Base-by-base conservation (phyloP, 345 rosid species). In the Microthlaspi erraticum region DNA sequence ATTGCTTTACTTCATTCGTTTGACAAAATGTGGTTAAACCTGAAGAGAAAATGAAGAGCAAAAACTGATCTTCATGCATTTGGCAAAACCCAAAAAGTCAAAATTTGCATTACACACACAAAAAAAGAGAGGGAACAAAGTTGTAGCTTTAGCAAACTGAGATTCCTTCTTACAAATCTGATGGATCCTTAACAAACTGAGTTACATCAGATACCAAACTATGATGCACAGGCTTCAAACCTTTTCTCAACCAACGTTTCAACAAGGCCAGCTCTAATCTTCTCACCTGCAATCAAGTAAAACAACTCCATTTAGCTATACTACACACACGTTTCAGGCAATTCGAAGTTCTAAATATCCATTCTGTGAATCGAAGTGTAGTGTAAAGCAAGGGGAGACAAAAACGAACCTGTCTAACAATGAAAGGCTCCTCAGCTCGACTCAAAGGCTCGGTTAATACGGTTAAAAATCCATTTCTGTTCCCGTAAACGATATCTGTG, bases 401-500 rank as follows among this genome's bases (percentile, higher is more conserved):
- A 42, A 74, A 51, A 82, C 87, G 17, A 60, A 94, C 97, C 99
- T 88, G 99, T 78, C 88, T 83, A 78, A 92, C 99, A 56, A 95
- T 85, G 81, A 86, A 90, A 53, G 97, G 98, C 79, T 95, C 99
- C 80, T 87, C 87, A 33, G 81, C 74, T 58, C 83, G 83, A 80
- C 89, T 88, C 53, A 95, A 63, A 7, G 99, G 99, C 74, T 83
- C 88, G 6, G 92, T 87, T 54, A 94, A 77, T 39, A 92, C 70
- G 3, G 99, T 95, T 52, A 92, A 72, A 80, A 87, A 88, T 19
- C 93, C 93, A 70, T 90, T 92, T 74, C 92, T 83, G 64, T 88
- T 95, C 36, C 99, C 98, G 55, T 62, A 95, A 48, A 90, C 97
- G 18, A 90, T 75, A 66, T 92, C 99, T 8, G 99, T 95, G 68